Evolutionary conservation across 2,329 filamentous ascomycete species (phyloP).

Genomic region (Purpureocillium lavendulum): DNA sequence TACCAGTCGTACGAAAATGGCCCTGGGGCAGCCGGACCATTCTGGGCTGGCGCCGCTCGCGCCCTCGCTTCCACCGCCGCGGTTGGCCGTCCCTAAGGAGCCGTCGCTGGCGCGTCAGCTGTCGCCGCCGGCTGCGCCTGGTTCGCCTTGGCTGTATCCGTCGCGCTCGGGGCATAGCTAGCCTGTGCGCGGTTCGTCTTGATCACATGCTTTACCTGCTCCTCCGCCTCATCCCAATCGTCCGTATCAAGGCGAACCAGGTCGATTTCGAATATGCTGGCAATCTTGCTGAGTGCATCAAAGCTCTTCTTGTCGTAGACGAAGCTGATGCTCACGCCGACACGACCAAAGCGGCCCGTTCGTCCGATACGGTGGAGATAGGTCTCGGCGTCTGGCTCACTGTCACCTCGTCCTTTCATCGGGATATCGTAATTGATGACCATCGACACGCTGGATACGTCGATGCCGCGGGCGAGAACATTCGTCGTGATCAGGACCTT

Average conservation of each 20-base stretch:
- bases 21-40: slow-evolving; percentile 9
- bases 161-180: slow-evolving; percentile 39
- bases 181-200: slow-evolving; percentile 58
- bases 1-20: slow-evolving; percentile 3
- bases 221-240: slow-evolving; percentile 88
- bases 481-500: slow-evolving; percentile 99
- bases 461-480: slow-evolving; percentile 90
- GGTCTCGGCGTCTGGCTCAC: slow-evolving; percentile 84
- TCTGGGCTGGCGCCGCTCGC: too few relatives aligned
- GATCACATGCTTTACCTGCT: slow-evolving; percentile 72
- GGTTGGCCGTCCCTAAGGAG: too few relatives aligned
- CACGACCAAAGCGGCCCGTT: slow-evolving; percentile 91
- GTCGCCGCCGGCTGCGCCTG: slow-evolving; percentile 18
- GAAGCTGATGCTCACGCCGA: slow-evolving; percentile 92
- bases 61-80: too few relatives aligned
- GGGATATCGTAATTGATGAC: slow-evolving; percentile 95
- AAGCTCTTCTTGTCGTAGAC: slow-evolving; percentile 82
- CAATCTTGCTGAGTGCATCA: slow-evolving; percentile 71
- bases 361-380: slow-evolving; percentile 97
- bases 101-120: too few relatives aligned
- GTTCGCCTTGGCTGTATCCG: slow-evolving; percentile 21
- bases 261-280: slow-evolving; percentile 69
- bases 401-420: slow-evolving; percentile 66
- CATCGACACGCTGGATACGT: slow-evolving; percentile 86
- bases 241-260: slow-evolving; percentile 73